These are phyloP conservation scores for Podila epigama DNA, from an alignment of 192 early-diverging fungal species.

Conservation along the genomic window DNA sequence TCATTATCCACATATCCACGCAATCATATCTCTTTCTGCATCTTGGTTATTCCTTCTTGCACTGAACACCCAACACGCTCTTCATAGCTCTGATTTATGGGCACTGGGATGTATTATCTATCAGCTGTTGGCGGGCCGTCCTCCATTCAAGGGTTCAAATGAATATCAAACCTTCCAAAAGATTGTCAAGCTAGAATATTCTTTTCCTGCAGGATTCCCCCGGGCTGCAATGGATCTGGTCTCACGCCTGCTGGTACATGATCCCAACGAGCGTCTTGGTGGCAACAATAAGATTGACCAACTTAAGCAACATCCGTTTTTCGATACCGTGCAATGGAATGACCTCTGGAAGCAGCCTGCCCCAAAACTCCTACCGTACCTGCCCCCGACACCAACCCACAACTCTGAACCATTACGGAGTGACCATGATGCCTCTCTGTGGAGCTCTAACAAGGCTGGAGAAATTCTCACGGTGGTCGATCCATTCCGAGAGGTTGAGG, in stretches of 20 bases:
- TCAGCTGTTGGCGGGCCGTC: conserved; percentile 87
- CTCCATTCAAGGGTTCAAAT: conserved; percentile 94
- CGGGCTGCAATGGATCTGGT: conserved; percentile 78
- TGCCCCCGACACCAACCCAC: conserved; percentile 44
- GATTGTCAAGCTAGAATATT: conserved; percentile 88
- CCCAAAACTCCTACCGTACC: conserved; percentile 53
- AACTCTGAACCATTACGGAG: conserved; percentile 42
- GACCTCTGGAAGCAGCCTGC: conserved; percentile 60
- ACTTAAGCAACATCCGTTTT: conserved; percentile 83
- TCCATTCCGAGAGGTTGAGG: conserved; percentile 43
- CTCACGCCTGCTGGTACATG: conserved; percentile 71
- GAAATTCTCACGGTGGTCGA: conserved; percentile 42
- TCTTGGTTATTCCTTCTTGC: conserved; percentile 3
- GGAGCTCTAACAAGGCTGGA: conserved; percentile 16
- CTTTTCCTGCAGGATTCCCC: conserved; percentile 80
- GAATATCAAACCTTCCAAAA: conserved; percentile 98
- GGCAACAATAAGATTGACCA: conserved; percentile 62
- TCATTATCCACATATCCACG: no score
- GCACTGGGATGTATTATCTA: conserved; percentile 91
- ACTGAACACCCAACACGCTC: background rate
- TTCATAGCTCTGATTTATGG: conserved; percentile 82
- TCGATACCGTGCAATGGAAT: conserved; percentile 81
- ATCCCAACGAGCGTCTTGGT: conserved; percentile 70
- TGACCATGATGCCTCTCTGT: conserved; percentile 26
- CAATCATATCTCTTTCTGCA: background rate